Base-by-base conservation (phyloP, 2,329 filamentous ascomycete species). In the Gremmenia infestans region DNA sequence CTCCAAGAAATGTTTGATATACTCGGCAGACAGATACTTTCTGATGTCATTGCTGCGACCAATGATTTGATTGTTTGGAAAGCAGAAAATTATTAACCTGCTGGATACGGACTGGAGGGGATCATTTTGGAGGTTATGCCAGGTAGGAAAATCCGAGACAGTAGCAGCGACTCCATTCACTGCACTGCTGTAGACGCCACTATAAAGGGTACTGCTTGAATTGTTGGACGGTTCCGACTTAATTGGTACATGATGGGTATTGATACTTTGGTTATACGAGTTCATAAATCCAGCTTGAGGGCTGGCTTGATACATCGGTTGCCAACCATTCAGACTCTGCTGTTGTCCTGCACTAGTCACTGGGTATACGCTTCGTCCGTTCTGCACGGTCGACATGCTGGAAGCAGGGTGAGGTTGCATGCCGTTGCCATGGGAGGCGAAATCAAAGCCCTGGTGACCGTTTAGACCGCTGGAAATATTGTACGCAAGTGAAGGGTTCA, bases 291-390 rank as follows among this genome's bases (percentile, higher is more conserved):
- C 77, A 74, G 83, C 77, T 73, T 86, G 82, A 76, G 82, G 79
- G 80, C 84, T 85, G 76, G 85, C 74, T 76, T 86, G 86, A 77
- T 89, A 89, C 83, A 91, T 88, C 71, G 87, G 81, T 69, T 86
- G 81, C 87, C 87, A 91, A 75, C 90, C 87, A 56, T 22, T 35
- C 76, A 87, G 76, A 76, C 80, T 74, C 71, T 81, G 78, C 74
- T 85, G 82, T 72, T 80, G 79, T 73, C 79, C 74, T 54, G 56
- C 59, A 73, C 80, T 81, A 65, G 81, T 80, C 70, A 71, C 73
- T 40, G 76, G 77, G 68, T 76, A 78, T 72, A 83, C 83, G 76
- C 84, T 83, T 56, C 63, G 58, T 39, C 60, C 62, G 52, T 62
- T 65, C 50, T 63, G 53, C 48, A 63, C 54, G 28, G 56, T 60